Evolutionary conservation across 768 basidiomycete species (phyloP).

Genomic region (Gymnopilus dilepis): DNA sequence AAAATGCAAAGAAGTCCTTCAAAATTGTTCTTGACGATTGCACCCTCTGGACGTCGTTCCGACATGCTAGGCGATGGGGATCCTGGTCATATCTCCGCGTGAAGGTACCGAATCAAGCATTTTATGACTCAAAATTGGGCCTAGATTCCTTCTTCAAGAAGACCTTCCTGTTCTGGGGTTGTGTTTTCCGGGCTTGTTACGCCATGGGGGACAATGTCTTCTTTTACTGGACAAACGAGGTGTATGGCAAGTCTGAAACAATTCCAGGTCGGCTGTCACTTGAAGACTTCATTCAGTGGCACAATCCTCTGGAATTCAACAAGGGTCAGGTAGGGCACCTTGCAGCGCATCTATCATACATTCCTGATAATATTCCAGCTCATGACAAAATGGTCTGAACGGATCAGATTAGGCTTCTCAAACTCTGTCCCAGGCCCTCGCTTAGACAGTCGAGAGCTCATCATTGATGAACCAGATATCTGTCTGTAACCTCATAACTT

Average conservation of each 20-base stretch:
- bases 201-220: constrained; percentile 66
- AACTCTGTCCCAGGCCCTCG: constrained; percentile 63
- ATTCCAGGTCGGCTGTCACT: constrained; percentile 41
- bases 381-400: constrained; percentile 68
- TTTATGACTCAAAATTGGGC: constrained; percentile 33
- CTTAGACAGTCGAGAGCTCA: constrained; percentile 37
- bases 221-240: constrained; percentile 58
- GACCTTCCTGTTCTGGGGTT: constrained; percentile 58
- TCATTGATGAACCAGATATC: constrained; percentile 49
- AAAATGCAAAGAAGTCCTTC: constrained; percentile 28
- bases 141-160: constrained; percentile 48
- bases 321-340: constrained; percentile 48
- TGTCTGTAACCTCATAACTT: constrained; percentile 34
- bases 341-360: too few relatives aligned
- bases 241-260: constrained; percentile 19
- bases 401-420: constrained; percentile 64
- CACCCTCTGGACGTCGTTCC: constrained; percentile 57
- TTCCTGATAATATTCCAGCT: constrained; percentile 38
- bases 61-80: constrained; percentile 64
- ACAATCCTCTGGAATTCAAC: constrained; percentile 57
- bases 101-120: constrained; percentile 42
- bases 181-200: constrained; percentile 64
- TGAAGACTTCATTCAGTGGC: constrained; percentile 55
- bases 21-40: constrained; percentile 52
- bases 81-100: constrained; percentile 59